phyloP scores from a whole-genome alignment of 768 basidiomycete species.

The Mrakia gelida region DNA sequence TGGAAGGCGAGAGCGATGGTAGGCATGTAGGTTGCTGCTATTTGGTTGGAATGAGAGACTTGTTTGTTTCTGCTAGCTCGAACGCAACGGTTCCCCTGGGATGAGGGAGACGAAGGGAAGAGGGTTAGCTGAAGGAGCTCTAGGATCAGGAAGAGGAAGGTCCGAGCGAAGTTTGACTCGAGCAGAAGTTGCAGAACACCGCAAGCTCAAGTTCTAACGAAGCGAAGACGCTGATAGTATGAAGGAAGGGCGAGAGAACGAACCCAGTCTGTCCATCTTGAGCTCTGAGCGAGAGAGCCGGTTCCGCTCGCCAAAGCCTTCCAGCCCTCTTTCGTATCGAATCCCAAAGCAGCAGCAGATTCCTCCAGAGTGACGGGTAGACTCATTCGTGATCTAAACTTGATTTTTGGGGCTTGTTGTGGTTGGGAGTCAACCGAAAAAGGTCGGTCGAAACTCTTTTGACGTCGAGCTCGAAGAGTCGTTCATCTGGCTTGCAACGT shows the following conservation, averaged over 20 bases:
- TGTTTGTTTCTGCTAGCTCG: neutral
- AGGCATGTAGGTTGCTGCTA: neutral
- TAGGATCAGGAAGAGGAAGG: neutral
- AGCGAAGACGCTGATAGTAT: no score
- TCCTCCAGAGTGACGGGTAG: neutral
- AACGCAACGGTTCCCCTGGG: neutral
- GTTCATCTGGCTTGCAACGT: neutral
- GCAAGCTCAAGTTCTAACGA: no score
- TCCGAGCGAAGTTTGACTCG: neutral
- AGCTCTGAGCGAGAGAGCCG: neutral
- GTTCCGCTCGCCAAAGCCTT: neutral
- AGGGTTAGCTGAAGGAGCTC: neutral
- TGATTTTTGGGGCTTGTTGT: neutral
- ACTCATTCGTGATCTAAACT: neutral
- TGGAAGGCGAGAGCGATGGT: neutral
- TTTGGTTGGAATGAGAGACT: neutral
- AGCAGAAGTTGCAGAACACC: no score
- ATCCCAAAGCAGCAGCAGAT: neutral
- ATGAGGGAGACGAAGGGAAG: neutral
- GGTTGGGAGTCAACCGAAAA: neutral
- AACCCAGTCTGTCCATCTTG: neutral
- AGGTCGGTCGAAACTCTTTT: neutral
- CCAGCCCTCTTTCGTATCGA: neutral
- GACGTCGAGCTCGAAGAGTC: neutral
- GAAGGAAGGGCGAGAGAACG: neutral